Evolutionary conservation across 2,329 filamentous ascomycete genomes (phyloP).

Genomic region (Canariomyces notabilis): DNA sequence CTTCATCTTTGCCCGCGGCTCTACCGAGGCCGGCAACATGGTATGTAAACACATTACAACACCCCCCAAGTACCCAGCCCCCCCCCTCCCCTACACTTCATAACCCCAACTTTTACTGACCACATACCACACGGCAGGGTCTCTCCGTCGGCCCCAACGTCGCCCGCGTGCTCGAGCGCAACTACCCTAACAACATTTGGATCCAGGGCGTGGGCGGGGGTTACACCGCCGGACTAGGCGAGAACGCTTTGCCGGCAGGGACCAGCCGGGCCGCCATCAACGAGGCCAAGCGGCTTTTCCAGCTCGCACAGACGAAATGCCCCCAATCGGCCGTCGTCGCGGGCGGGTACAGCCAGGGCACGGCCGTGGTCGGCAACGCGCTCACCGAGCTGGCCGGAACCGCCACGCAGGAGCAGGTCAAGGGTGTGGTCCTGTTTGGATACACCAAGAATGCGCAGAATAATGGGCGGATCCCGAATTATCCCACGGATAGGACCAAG

Average conservation of each 20-base stretch:
- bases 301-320: slow-evolving; percentile 38
- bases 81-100: not conserved
- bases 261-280: slow-evolving; percentile 31
- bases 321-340: slow-evolving; percentile 37
- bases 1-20: slow-evolving; percentile 38
- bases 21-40: slow-evolving; percentile 37
- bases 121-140: slow-evolving; percentile 1
- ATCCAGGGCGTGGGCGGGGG: slow-evolving; percentile 40
- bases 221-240: slow-evolving; percentile 29
- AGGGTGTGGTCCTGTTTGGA: slow-evolving; percentile 28
- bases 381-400: slow-evolving; percentile 33
- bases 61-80: no score
- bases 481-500: slow-evolving; percentile 30
- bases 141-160: slow-evolving; percentile 10
- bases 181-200: slow-evolving; percentile 31
- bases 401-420: slow-evolving; percentile 32
- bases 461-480: slow-evolving; percentile 35
- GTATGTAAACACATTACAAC: no score
- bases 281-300: slow-evolving; percentile 38
- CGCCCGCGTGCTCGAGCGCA: slow-evolving; percentile 26
- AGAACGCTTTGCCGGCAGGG: slow-evolving; percentile 20
- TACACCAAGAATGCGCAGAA: slow-evolving; percentile 42
- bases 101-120: not conserved
- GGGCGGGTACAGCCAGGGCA: slow-evolving; percentile 37
- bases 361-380: slow-evolving; percentile 39